Evolutionary conservation across 106 monocot genomes (phyloP).

Genomic region (Dendrobium huoshanense): DNA sequence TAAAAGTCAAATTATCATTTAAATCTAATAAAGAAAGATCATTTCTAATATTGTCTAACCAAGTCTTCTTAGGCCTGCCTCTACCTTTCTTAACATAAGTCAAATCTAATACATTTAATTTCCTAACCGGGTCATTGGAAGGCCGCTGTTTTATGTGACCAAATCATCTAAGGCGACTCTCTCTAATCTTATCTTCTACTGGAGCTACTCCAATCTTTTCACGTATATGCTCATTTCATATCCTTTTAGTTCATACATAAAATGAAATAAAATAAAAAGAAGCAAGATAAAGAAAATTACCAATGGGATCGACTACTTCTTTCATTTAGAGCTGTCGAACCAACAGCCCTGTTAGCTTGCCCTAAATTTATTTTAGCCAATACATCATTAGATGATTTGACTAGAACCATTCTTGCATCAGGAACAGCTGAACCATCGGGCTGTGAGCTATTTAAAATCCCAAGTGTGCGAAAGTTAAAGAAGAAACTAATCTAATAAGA

Average conservation of each 20-base stretch:
- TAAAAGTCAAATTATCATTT: no score
- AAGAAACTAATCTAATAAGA: conserved; percentile 5
- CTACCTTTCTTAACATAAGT: no score
- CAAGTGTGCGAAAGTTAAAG: conserved; percentile 71
- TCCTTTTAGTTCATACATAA: background rate
- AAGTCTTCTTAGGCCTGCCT: no score
- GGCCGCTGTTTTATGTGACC: no score
- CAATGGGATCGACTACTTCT: conserved; percentile 96
- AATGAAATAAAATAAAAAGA: background rate
- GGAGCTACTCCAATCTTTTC: no score
- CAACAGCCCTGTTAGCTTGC: conserved; percentile 70
- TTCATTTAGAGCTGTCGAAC: conserved; percentile 94
- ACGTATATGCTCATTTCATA: no score
- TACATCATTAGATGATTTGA: conserved; percentile 84
- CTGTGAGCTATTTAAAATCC: conserved; percentile 76
- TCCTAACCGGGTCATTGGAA: no score
- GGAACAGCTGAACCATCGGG: conserved; percentile 92
- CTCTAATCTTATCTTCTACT: no score
- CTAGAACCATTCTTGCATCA: conserved; percentile 79
- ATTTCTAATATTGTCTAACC: no score
- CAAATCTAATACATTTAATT: no score
- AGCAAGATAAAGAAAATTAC: conserved; percentile 20
- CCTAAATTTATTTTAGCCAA: conserved; percentile 78
- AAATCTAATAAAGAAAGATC: no score
- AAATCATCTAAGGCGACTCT: no score